Conservation (phyloP, 306 rosid species). For the Prosopis cineraria region DNA sequence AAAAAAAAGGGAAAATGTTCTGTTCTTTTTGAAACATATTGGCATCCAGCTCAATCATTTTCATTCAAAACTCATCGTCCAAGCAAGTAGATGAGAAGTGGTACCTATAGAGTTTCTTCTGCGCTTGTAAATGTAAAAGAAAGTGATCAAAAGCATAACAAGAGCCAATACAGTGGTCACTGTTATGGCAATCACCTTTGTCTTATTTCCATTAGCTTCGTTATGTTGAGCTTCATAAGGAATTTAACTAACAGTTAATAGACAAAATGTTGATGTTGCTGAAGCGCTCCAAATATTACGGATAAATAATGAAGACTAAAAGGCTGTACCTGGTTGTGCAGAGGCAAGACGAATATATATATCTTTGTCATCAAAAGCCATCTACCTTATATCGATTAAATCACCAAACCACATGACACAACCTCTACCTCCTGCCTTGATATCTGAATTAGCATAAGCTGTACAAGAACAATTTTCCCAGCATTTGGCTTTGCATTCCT, state of each 20-base stretch:
- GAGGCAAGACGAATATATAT: constrained; percentile 35
- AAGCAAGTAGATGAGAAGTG: too few relatives aligned
- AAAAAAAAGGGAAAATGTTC: background rate
- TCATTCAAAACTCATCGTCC: too few relatives aligned
- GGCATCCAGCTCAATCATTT: background rate
- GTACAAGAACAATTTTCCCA: constrained; percentile 26
- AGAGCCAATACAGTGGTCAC: background rate
- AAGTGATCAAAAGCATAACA: too few relatives aligned
- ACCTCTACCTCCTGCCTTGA: constrained; percentile 26
- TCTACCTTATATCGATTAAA: constrained; percentile 31
- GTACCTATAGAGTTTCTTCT: background rate
- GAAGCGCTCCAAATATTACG: too few relatives aligned
- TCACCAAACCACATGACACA: constrained; percentile 46
- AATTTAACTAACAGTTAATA: background rate
- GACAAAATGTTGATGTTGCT: background rate
- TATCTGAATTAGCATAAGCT: constrained; percentile 38
- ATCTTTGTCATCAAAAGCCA: constrained; percentile 18
- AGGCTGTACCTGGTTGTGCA: constrained; percentile 7
- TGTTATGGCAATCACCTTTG: background rate
- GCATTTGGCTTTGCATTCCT: constrained; percentile 25
- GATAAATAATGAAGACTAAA: background rate
- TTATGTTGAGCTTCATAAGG: background rate
- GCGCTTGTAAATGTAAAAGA: background rate
- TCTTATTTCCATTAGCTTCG: background rate
- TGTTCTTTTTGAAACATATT: background rate